A percentile compares a stretch with the other conserved stretches of the same genome.
Conservation (phyloP, 2,329 filamentous ascomycete species). For the Didymella arachidicola region DNA sequence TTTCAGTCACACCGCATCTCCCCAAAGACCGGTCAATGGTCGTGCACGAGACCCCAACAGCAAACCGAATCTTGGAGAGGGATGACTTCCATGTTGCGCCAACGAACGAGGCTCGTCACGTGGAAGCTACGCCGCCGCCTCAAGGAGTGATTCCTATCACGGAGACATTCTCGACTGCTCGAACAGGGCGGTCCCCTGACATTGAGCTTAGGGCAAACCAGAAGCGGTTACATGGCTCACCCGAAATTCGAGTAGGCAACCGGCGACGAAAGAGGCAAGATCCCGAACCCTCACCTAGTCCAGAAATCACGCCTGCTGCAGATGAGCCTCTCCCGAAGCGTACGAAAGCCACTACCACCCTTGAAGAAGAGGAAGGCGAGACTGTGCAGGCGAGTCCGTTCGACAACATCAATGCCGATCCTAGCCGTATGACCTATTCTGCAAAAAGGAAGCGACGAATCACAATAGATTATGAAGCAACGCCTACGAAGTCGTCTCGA, state of each 20-base stretch:
- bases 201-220: not conserved
- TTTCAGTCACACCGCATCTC: slow-evolving; percentile 34
- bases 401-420: slow-evolving; percentile 19
- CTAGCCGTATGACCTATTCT: slow-evolving; percentile 4
- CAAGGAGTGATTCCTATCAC: not conserved
- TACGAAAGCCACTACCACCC: slow-evolving; percentile 16
- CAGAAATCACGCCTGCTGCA: not conserved
- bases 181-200: slow-evolving; percentile 25
- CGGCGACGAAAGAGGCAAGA: slow-evolving; percentile 28
- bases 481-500: slow-evolving; percentile 29
- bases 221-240: slow-evolving; percentile 6
- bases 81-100: slow-evolving; percentile 2
- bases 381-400: slow-evolving; percentile 22
- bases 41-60: slow-evolving; percentile 45
- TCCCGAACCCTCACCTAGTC: slow-evolving; percentile 6
- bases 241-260: slow-evolving; percentile 13
- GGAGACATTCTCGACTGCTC: slow-evolving; percentile 29
- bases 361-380: slow-evolving; percentile 9
- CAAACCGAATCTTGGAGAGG: slow-evolving; percentile 23
- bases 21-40: slow-evolving; percentile 37
- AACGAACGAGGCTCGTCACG: not conserved
- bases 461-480: slow-evolving; percentile 11
- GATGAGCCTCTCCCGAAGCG: slow-evolving; percentile 28
- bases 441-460: slow-evolving; percentile 25
- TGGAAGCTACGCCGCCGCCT: not conserved